These are phyloP conservation scores for Jackrogersella minutella DNA, from an alignment of 495 filamentous ascomycete species.

Conservation along the genomic window DNA sequence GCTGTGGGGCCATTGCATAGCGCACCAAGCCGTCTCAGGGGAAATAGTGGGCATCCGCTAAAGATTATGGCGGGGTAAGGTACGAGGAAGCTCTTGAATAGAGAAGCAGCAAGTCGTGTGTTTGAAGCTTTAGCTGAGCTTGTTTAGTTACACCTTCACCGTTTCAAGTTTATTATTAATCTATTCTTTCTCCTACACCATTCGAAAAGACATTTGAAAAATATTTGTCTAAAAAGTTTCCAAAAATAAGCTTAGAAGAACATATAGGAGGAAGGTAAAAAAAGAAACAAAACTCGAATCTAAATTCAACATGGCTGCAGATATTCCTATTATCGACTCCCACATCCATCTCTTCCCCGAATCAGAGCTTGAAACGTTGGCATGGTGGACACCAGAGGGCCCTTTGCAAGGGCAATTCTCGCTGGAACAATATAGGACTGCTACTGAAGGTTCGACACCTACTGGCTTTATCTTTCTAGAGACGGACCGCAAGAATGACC, in stretches of 20 bases:
- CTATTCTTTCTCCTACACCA: neutral
- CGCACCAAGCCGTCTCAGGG: conserved; percentile 27
- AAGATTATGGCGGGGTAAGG: conserved; percentile 38
- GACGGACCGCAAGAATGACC: conserved; percentile 73
- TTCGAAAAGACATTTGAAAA: neutral
- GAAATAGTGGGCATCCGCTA: conserved; percentile 35
- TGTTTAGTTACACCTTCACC: conserved; percentile 19
- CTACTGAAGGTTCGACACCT: conserved; percentile 42
- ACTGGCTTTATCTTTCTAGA: conserved; percentile 83
- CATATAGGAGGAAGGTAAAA: neutral
- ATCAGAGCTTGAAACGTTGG: conserved; percentile 66
- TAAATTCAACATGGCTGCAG: conserved; percentile 29
- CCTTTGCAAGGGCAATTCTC: conserved; percentile 69
- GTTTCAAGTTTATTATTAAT: conserved; percentile 9
- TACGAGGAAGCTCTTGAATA: conserved; percentile 8
- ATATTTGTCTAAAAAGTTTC: neutral
- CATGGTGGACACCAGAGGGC: conserved; percentile 67
- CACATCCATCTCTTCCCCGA: conserved; percentile 86
- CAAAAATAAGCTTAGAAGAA: neutral
- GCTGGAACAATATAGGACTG: conserved; percentile 63
- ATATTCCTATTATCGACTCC: conserved; percentile 72
- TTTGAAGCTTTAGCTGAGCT: conserved; percentile 20
- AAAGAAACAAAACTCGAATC: neutral
- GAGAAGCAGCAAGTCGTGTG: neutral
- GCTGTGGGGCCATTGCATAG: conserved; percentile 21